Evolutionary conservation across 2,329 filamentous ascomycete species (phyloP).

Genomic region (Penicillium sp.): DNA sequence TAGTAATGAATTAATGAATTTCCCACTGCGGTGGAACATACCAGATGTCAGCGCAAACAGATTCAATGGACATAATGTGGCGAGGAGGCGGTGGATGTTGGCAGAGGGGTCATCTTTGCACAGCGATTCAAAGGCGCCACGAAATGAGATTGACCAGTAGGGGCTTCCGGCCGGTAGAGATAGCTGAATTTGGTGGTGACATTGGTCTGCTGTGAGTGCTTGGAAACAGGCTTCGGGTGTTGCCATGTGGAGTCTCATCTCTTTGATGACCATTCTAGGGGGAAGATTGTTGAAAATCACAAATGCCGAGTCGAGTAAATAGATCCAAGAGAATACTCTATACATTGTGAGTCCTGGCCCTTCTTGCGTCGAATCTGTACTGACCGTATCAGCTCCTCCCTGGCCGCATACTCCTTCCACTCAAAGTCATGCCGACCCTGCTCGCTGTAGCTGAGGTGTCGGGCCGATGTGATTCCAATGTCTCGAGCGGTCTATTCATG

Average conservation of each 20-base stretch:
- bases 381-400: constrained; percentile 39
- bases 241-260: constrained; percentile 42
- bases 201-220: constrained; percentile 34
- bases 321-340: constrained; percentile 37
- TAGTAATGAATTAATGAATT: not conserved
- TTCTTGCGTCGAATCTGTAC: not conserved
- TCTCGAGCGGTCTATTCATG: constrained; percentile 31
- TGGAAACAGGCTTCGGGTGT: constrained; percentile 43
- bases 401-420: constrained; percentile 35
- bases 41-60: constrained; percentile 31
- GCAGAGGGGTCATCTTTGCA: constrained; percentile 14
- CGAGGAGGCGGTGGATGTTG: constrained; percentile 12
- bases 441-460: constrained; percentile 29
- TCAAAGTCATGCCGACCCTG: constrained; percentile 31
- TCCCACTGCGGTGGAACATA: not conserved
- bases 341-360: not conserved
- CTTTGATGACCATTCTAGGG: constrained; percentile 43
- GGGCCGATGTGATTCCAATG: constrained; percentile 30
- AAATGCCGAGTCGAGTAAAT: constrained; percentile 43
- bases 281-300: constrained; percentile 47
- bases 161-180: constrained; percentile 15
- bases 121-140: constrained; percentile 21
- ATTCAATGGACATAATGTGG: constrained; percentile 26
- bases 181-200: constrained; percentile 21
- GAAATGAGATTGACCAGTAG: constrained; percentile 24